Evolutionary conservation across 441 rosid species (phyloP).

Genomic region (Euphorbia celastroides): DNA sequence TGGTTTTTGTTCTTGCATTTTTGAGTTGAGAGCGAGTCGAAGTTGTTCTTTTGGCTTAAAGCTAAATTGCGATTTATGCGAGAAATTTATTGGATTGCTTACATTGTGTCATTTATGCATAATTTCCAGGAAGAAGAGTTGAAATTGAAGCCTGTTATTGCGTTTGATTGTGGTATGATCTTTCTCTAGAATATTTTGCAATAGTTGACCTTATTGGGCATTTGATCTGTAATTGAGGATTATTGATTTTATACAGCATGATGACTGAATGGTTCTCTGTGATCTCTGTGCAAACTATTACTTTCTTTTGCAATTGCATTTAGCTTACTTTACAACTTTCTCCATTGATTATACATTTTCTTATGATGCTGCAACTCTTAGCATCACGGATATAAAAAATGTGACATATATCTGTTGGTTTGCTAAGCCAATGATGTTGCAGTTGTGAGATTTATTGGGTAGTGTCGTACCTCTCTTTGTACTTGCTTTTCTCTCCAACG

Average conservation of each 20-base stretch:
- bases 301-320: too few species aligned
- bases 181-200: conserved; percentile 13
- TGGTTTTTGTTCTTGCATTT: background rate
- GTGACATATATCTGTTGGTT: too few species aligned
- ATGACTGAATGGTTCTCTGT: background rate
- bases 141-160: conserved; percentile 86
- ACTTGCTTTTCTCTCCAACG: too few species aligned
- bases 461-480: too few species aligned
- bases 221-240: background rate
- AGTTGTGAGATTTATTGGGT: too few species aligned
- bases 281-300: background rate
- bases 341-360: too few species aligned
- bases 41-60: background rate
- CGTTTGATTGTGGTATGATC: conserved; percentile 85
- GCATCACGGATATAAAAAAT: too few species aligned
- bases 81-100: background rate
- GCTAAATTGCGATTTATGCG: background rate
- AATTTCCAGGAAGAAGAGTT: conserved; percentile 81
- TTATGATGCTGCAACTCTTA: too few species aligned
- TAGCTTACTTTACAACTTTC: too few species aligned
- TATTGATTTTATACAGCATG: background rate
- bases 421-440: too few species aligned
- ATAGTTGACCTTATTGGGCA: background rate
- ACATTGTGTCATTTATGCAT: conserved; percentile 8
- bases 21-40: background rate